These are phyloP conservation scores for Acanthamoeba castellanii DNA, from an alignment of 208 protist species.

Conservation along the genomic window DNA sequence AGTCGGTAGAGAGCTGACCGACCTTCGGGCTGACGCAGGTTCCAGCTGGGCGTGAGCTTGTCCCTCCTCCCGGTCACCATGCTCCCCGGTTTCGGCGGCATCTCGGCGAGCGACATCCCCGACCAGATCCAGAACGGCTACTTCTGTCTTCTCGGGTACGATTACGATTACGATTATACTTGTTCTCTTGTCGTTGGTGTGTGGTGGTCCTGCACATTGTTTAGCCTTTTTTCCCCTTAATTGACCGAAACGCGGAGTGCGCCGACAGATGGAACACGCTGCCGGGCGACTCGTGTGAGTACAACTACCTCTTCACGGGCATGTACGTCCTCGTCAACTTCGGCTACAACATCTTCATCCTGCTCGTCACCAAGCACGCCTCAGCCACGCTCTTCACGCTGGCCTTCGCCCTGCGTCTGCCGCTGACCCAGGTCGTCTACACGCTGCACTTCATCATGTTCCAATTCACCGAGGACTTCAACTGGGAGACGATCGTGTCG, in stretches of 20 bases:
- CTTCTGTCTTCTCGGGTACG: slow-evolving; percentile 45
- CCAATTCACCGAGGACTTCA: slow-evolving; percentile 22
- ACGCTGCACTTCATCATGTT: slow-evolving; percentile 76
- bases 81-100: slow-evolving; percentile 48
- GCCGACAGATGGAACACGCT: slow-evolving; percentile 60
- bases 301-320: slow-evolving; percentile 73
- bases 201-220: background rate
- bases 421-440: slow-evolving; percentile 78
- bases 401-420: slow-evolving; percentile 77
- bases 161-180: background rate
- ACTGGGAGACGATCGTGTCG: slow-evolving; percentile 61
- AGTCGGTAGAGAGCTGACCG: background rate
- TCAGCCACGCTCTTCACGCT: slow-evolving; percentile 80
- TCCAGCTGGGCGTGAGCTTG: slow-evolving; percentile 58
- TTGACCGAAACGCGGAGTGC: no score
- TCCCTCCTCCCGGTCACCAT: slow-evolving; percentile 47
- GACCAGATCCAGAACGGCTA: slow-evolving; percentile 66
- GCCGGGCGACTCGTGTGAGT: slow-evolving; percentile 73
- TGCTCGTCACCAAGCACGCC: slow-evolving; percentile 79
- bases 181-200: background rate
- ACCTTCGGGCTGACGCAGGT: background rate
- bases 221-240: background rate
- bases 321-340: slow-evolving; percentile 79
- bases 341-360: slow-evolving; percentile 80
- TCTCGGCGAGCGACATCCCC: slow-evolving; percentile 30